phyloP scores from a whole-genome alignment of 345 rosid species.

The Fremontodendron californicum region DNA sequence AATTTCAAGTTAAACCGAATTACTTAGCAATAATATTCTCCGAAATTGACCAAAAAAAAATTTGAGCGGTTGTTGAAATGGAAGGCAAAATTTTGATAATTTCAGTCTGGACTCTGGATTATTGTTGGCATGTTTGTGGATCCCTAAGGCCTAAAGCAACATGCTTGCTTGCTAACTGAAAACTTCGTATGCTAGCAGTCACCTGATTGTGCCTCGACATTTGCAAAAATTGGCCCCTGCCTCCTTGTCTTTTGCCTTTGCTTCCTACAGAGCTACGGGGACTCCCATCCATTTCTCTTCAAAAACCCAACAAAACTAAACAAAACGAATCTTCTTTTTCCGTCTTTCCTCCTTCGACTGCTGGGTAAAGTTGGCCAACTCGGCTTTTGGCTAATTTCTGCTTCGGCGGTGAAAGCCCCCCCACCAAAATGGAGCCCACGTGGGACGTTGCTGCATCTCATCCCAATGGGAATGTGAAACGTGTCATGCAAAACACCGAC shows the following conservation, averaged over 20 bases:
- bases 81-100: background rate
- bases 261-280: background rate
- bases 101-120: background rate
- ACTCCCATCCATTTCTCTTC: background rate
- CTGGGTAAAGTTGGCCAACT: background rate
- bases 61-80: background rate
- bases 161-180: background rate
- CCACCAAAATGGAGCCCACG: background rate
- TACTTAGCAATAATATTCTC: too few relatives aligned
- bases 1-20: too few relatives aligned
- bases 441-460: background rate
- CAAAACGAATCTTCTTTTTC: background rate
- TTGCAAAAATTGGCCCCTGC: background rate
- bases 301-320: background rate
- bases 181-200: slow-evolving; percentile 32
- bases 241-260: background rate
- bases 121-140: background rate
- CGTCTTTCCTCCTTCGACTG: background rate
- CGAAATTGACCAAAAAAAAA: background rate
- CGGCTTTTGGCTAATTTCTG: background rate
- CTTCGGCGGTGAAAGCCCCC: background rate
- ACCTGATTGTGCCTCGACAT: slow-evolving; percentile 11
- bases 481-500: slow-evolving; percentile 20
- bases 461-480: background rate
- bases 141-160: background rate